Evolutionary conservation across 306 rosid species (phyloP).

Genomic region (Sicyos edulis): DNA sequence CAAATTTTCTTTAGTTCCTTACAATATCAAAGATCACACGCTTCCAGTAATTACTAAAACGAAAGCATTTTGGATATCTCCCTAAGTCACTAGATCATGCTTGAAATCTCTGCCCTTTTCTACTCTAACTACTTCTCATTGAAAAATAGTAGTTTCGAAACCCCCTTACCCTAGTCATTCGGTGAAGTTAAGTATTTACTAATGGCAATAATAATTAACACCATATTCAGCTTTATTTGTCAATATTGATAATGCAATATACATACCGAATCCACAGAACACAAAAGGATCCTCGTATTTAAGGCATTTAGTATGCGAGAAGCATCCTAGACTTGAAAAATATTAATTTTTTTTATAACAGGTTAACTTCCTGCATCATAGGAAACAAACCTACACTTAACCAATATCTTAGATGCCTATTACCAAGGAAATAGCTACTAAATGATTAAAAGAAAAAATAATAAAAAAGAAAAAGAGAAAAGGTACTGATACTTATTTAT

Average conservation of each 20-base stretch:
- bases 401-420: not conserved
- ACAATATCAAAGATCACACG: not conserved
- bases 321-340: no score
- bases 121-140: slow-evolving; percentile 3
- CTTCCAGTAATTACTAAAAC: not conserved
- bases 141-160: not conserved
- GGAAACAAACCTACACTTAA: no score
- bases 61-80: not conserved
- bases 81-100: not conserved
- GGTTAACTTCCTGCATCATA: no score
- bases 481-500: not conserved
- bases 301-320: no score
- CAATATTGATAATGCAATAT: not conserved
- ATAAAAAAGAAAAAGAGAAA: not conserved
- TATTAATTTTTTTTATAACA: no score
- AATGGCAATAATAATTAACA: not conserved
- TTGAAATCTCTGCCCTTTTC: not conserved
- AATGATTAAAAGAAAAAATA: not conserved
- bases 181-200: no score
- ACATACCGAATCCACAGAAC: not conserved
- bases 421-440: not conserved
- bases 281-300: no score
- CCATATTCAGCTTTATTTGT: not conserved
- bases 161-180: not conserved
- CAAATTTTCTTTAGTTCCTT: not conserved